A percentile compares a stretch with the other conserved stretches of the same genome.
Evolutionary conservation across 305 asterid genomes (phyloP).

Genomic region (Rubia tinctorum): DNA sequence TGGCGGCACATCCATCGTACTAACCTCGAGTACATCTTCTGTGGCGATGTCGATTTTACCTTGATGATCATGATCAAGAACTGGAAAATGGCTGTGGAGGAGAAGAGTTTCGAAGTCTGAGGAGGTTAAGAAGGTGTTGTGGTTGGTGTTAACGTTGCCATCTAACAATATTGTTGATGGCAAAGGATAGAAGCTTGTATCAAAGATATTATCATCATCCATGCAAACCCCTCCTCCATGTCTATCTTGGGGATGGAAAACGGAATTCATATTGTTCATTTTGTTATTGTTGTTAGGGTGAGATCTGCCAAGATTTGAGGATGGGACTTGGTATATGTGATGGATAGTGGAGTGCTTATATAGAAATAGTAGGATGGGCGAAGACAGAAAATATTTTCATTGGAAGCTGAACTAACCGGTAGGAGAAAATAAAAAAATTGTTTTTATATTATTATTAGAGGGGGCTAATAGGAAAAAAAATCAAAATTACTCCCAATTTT

Average conservation of each 20-base stretch:
- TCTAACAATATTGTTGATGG: slow-evolving; percentile 2
- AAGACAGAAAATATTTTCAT: too few species aligned
- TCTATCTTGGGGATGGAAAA: slow-evolving; percentile 3
- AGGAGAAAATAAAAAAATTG: too few species aligned
- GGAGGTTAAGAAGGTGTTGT: slow-evolving; percentile 4
- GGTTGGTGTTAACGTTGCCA: not conserved
- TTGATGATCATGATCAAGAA: slow-evolving; percentile 6
- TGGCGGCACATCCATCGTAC: not conserved
- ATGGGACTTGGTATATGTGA: not conserved
- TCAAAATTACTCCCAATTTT: too few species aligned
- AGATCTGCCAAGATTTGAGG: not conserved
- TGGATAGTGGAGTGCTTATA: slow-evolving; percentile 1
- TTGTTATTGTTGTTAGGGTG: not conserved
- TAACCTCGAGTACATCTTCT: slow-evolving; percentile 10
- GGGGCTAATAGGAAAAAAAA: too few species aligned
- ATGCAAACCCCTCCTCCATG: slow-evolving; percentile 5
- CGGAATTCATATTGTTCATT: not conserved
- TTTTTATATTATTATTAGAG: too few species aligned
- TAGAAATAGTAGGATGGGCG: not conserved
- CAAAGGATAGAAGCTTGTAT: not conserved
- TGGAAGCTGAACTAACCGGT: too few species aligned
- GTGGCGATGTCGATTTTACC: slow-evolving; percentile 9
- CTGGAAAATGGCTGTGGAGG: slow-evolving; percentile 9
- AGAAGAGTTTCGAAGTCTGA: not conserved
- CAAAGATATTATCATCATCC: not conserved